Evolutionary conservation across 305 asterid genomes (phyloP).

Genomic region (Solanum hybrid): DNA sequence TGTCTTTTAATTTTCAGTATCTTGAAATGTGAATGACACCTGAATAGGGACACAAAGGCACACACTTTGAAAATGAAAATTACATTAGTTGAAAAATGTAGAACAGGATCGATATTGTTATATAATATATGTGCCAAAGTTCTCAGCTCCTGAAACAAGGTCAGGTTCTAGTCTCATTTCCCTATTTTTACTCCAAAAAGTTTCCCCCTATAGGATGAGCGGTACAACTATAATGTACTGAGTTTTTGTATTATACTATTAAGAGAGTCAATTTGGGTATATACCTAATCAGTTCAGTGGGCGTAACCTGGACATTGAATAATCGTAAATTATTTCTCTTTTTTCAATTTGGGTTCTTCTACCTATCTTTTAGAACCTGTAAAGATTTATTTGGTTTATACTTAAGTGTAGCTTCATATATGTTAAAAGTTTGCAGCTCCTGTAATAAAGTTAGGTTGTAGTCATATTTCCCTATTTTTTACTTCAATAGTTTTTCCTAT

Average conservation of each 20-base stretch:
- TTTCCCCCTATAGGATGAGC: neutral
- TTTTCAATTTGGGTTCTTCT: neutral
- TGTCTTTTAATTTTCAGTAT: neutral
- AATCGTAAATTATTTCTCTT: neutral
- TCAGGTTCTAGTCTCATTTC: neutral
- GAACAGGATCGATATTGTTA: neutral
- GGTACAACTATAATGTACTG: neutral
- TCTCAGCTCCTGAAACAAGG: constrained; percentile 1
- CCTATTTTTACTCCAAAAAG: neutral
- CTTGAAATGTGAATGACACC: neutral
- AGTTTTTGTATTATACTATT: neutral
- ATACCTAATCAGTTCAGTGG: neutral
- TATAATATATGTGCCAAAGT: neutral
- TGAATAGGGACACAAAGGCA: neutral
- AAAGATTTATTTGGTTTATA: neutral
- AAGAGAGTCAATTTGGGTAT: neutral
- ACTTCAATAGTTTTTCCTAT: neutral
- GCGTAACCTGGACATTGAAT: neutral
- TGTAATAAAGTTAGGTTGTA: neutral
- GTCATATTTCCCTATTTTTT: neutral
- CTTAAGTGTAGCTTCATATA: neutral
- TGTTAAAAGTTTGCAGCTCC: neutral
- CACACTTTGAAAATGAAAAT: neutral
- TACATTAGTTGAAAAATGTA: neutral
- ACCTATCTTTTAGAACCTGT: neutral